Conservation (phyloP, 2,329 filamentous ascomycete genomes). For the Fusarium ambrosium region DNA sequence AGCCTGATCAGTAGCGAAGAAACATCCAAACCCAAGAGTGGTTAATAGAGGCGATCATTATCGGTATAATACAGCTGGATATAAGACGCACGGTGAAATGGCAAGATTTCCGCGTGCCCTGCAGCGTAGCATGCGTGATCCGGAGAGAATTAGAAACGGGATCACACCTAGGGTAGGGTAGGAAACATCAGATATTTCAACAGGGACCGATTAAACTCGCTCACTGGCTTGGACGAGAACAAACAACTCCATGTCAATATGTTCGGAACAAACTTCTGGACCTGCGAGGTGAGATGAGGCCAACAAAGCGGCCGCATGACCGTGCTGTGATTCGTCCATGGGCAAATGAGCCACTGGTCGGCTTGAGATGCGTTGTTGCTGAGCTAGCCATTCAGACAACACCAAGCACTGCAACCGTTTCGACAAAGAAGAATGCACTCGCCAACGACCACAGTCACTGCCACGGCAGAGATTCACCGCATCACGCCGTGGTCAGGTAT, state of each 20-base stretch:
- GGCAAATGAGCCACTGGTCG: slow-evolving; percentile 23
- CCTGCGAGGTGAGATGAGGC: slow-evolving; percentile 9
- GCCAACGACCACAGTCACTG: neutral
- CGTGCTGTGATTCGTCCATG: slow-evolving; percentile 30
- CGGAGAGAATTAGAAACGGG: neutral
- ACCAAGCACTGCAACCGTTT: slow-evolving; percentile 3
- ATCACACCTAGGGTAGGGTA: neutral
- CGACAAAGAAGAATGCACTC: neutral
- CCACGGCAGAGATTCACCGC: slow-evolving; percentile 9
- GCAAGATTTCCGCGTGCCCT: neutral
- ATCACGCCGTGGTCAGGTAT: slow-evolving; percentile 7
- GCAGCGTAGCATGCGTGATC: neutral
- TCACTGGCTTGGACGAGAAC: neutral
- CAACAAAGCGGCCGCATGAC: neutral
- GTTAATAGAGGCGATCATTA: neutral
- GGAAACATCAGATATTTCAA: neutral
- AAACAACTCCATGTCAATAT: neutral
- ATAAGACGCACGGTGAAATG: slow-evolving; percentile 5
- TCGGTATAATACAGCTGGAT: slow-evolving; percentile 4
- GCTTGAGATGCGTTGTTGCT: slow-evolving; percentile 2
- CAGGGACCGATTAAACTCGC: neutral
- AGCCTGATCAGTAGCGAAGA: neutral
- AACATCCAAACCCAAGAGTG: neutral
- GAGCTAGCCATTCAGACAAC: slow-evolving; percentile 22
- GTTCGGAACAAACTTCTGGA: neutral